Conservation (phyloP, 208 protist genomes). For the Paratrypanosoma confusum region DNA sequence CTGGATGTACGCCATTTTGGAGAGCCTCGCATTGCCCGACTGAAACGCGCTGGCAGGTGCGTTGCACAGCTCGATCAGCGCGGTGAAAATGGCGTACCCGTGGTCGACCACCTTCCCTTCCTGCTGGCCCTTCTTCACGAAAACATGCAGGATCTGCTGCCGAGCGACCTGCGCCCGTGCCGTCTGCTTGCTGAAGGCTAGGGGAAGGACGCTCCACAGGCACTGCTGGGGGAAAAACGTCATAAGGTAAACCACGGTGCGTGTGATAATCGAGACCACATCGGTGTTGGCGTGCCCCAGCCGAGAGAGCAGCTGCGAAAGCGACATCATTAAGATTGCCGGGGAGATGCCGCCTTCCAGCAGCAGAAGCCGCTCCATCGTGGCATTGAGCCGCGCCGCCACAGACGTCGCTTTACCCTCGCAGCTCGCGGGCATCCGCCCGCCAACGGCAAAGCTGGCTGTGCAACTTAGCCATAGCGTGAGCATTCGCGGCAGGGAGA, state of each 20-base stretch:
- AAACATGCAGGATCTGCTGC: conserved; percentile 34
- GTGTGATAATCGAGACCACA: conserved; percentile 46
- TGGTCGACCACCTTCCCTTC: conserved; percentile 29
- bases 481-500: conserved; percentile 91
- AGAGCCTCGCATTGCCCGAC: conserved; percentile 19
- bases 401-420: conserved; percentile 6
- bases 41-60: conserved; percentile 25
- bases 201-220: conserved; percentile 79
- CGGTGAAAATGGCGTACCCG: conserved; percentile 44
- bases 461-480: conserved; percentile 91
- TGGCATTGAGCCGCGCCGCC: conserved; percentile 14
- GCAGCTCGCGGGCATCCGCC: conserved; percentile 3
- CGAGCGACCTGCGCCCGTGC: conserved; percentile 23
- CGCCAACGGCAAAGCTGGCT: conserved; percentile 10
- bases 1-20: conserved; percentile 44
- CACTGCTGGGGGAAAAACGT: conserved; percentile 71
- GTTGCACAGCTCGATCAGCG: conserved; percentile 71
- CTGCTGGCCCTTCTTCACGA: conserved; percentile 15
- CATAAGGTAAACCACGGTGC: conserved; percentile 54
- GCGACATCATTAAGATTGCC: conserved; percentile 48
- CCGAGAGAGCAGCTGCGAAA: conserved; percentile 87
- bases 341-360: conserved; percentile 20
- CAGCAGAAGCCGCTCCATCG: conserved; percentile 15
- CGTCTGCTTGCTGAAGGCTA: conserved; percentile 45
- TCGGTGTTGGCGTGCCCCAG: conserved; percentile 47